Evolutionary conservation across 352 stramenopile species (phyloP), one percentile per base, ranked within the genome.

Genomic region (Pythium dissimile): DNA sequence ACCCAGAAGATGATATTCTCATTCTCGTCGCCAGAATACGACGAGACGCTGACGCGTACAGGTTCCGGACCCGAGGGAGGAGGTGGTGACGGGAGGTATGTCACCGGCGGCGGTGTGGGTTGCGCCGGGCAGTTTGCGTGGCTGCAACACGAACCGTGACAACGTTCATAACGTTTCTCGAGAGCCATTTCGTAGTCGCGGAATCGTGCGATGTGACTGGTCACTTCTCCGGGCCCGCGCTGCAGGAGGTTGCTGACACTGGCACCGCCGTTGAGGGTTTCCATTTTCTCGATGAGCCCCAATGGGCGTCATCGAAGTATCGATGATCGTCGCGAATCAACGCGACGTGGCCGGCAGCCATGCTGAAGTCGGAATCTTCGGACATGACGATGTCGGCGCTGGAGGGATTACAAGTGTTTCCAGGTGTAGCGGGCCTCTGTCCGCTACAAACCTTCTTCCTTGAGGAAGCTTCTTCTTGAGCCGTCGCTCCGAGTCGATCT

Each of bases 1-100:
- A 47, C 23, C 59, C 65, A 69, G 27, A 65, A 57, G 13, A 32
- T 15, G 27, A 69, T 44, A 9, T 58, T 66, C 26, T 65, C 48
- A 13, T 26, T 37, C 31, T 62, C 51, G 34, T 34, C 46, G 16
- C 62, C 51, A 5, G 21, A n/a, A 26, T 37, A 55, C 21, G 18
- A 3, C 23, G 21, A 18, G 24, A 55, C 23, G n/a, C 5, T 30
- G 7, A 47, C 39, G 20, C 39, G 39, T 16, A 47, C n/a, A 10
- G 39, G 39, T 21, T 47, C 28, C 9, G 37, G 31, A n/a, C n/a
- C n/a, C n/a, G n/a, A n/a, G n/a, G n/a, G n/a, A n/a, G 15, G 12
- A 43, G 37, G 7, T 21, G 37, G n/a, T 13, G 37, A 21, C 37
- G 10, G 37, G 37, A 43, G 31, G 7, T 15, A 43, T n/a, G n/a